A percentile compares a stretch with the other conserved stretches of the same genome.
Conservation (phyloP, 805 yeast genomes). For the Yarrowia keelungensis region DNA sequence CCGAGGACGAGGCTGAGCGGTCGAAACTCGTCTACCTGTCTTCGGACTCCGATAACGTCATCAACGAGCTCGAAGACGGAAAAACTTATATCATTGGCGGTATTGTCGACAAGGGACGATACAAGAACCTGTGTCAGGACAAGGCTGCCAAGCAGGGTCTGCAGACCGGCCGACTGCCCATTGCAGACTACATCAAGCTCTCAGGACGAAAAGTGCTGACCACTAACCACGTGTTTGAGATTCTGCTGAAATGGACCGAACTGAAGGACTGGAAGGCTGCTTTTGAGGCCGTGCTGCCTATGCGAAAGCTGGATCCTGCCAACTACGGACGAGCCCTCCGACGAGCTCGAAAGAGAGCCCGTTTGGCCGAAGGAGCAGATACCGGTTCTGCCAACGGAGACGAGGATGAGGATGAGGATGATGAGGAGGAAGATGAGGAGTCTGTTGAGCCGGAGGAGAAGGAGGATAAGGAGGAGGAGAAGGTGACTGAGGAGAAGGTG, state of each 20-base stretch:
- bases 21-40: slow-evolving; percentile 67
- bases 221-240: slow-evolving; percentile 92
- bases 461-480: neutral
- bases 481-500: neutral
- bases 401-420: slow-evolving; percentile 42
- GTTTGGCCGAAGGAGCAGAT: slow-evolving; percentile 2
- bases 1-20: slow-evolving; percentile 49
- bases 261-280: slow-evolving; percentile 82
- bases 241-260: slow-evolving; percentile 82
- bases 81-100: slow-evolving; percentile 91
- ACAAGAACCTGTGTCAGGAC: slow-evolving; percentile 76
- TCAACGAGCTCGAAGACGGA: slow-evolving; percentile 69
- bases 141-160: slow-evolving; percentile 81
- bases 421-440: slow-evolving; percentile 35
- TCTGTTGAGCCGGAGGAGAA: slow-evolving; percentile 11
- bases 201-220: slow-evolving; percentile 90
- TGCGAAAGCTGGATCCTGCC: slow-evolving; percentile 58
- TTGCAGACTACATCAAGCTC: slow-evolving; percentile 79
- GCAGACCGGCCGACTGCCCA: slow-evolving; percentile 79
- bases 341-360: slow-evolving; percentile 35
- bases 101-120: slow-evolving; percentile 92
- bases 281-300: slow-evolving; percentile 86
- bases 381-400: neutral
- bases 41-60: slow-evolving; percentile 80
- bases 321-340: slow-evolving; percentile 34